Evolutionary conservation across 2,329 filamentous ascomycete species (phyloP), one percentile per base, ranked within the genome.

Genomic region (Dothistroma septosporum): DNA sequence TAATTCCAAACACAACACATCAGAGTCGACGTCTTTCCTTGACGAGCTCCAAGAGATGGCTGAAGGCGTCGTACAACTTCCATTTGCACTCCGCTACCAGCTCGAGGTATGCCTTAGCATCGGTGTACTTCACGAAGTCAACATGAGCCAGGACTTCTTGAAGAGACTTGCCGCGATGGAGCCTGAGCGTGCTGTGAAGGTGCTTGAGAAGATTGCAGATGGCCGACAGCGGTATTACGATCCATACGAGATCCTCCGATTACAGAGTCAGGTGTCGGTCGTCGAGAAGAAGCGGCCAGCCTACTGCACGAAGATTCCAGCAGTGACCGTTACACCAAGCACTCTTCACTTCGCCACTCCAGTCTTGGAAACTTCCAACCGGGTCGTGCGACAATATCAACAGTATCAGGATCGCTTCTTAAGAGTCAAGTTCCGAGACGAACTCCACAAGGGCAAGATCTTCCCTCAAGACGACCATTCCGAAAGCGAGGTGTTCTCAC

Each of bases 21-120:
- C 24, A 7, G 41, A 47, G 19, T 28, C 44, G 7, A 46, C 55
- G 3, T 61, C 65, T 3, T 61, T 49, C 24, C 55, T 62, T 2
- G 60, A 61, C 11, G 63, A 64, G 14, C 22, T 72, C 37, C 64
- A 67, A 32, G 16, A 69, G 33, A 64, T 64, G 33, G 37, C 59
- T 9, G 64, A 63, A 16, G 60, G 57, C 10, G 53, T 35, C 9
- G 47, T 59, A 12, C 62, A 75, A 22, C 73, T 79, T 2, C 64
- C 78, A 0, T 97, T 92, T 63, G 77, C 85, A 0, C 84, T 96
- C 1, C 84, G 91, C 16, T 99, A 97, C 71, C 92, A 96, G 72
- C 83, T 99, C 0, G 93, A 99, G 73, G 92, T 91, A 0, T 97
- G 93, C 72, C 82, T 97, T n/a, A 96, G 92, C 0, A 85, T 88